Evolutionary conservation across 1,284 basidiomycete species (phyloP).

Genomic region (Flammula alnicola): DNA sequence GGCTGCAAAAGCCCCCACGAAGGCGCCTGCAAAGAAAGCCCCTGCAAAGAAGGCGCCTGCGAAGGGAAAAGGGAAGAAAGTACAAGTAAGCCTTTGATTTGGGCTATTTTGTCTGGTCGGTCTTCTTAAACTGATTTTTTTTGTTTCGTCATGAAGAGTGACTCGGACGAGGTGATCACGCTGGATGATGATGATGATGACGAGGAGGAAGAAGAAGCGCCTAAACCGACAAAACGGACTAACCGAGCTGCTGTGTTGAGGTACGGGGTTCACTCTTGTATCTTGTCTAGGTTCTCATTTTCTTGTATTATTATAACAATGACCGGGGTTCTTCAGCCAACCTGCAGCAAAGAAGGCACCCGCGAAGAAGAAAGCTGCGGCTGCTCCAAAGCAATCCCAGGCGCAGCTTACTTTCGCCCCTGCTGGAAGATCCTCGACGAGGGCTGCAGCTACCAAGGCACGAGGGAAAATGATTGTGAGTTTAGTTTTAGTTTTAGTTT

Average conservation of each 20-base stretch:
- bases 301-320: neutral
- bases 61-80: slow-evolving; percentile 52
- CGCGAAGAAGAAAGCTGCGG: slow-evolving; percentile 55
- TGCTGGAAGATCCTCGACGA: slow-evolving; percentile 53
- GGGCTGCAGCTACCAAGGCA: slow-evolving; percentile 63
- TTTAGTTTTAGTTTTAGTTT: neutral
- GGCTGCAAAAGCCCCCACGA: slow-evolving; percentile 32
- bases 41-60: slow-evolving; percentile 42
- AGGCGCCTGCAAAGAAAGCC: slow-evolving; percentile 41
- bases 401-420: slow-evolving; percentile 69
- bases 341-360: slow-evolving; percentile 59
- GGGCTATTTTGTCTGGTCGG: slow-evolving; percentile 27
- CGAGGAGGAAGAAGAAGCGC: slow-evolving; percentile 60
- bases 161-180: slow-evolving; percentile 58
- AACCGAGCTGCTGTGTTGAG: slow-evolving; percentile 69
- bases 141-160: slow-evolving; percentile 38
- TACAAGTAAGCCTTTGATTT: slow-evolving; percentile 15
- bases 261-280: slow-evolving; percentile 35
- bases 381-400: slow-evolving; percentile 40
- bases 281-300: too few species aligned
- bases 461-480: slow-evolving; percentile 53
- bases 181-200: slow-evolving; percentile 57
- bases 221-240: slow-evolving; percentile 58
- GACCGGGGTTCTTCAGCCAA: slow-evolving; percentile 15
- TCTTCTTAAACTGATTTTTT: neutral